Base-by-base conservation (phyloP, 345 rosid species). In the Pistacia vera region DNA sequence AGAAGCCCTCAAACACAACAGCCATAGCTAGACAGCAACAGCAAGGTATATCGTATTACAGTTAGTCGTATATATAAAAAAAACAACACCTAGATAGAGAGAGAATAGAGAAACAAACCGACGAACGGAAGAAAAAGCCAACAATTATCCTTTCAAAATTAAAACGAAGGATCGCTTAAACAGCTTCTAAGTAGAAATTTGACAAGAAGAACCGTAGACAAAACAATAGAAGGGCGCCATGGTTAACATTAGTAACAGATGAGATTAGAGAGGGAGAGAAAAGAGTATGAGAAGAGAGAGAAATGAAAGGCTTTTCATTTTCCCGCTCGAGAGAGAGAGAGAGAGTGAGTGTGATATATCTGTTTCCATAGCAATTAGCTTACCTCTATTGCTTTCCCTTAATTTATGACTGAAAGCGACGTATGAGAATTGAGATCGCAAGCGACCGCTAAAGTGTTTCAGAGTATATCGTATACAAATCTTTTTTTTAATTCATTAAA, bases 401-500 rank as follows among this genome's bases (percentile, higher is more conserved):
- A 71, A 73, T 82, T 77, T 77, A 83, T 81, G 86, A 85, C 83
- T 82, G 90, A 88, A 79, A 83, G 85, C 63, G 86, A 87, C 86
- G 70, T 70, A 73, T 83, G 86, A 82, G 51, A 73, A 72, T 60
- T 72, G 44, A 52, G 87, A 86, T 77, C 78, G 80, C 82, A 57
- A 80, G 70, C 81, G 72, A 73, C 70, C 79, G 72, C 78, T 68
- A 38, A 64, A 60, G 77, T 55, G 64, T 36, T 74, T n/a, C 75
- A 58, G 74, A 72, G 70, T 67, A 73, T 77, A 54, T 72, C 81
- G 33, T 30, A 44, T 48, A 33, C 30, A 30, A 16, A 17, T 18
- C 22, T 12, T 8, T 9, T 54, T 16, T 56, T 75, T 20, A 35
- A 35, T 64, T 35, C 22, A 70, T 8, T 13, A 58, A 41, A n/a